These are phyloP conservation scores for Pseudonectria foliicola DNA, from an alignment of 2,329 filamentous ascomycete genomes.

Conservation along the genomic window DNA sequence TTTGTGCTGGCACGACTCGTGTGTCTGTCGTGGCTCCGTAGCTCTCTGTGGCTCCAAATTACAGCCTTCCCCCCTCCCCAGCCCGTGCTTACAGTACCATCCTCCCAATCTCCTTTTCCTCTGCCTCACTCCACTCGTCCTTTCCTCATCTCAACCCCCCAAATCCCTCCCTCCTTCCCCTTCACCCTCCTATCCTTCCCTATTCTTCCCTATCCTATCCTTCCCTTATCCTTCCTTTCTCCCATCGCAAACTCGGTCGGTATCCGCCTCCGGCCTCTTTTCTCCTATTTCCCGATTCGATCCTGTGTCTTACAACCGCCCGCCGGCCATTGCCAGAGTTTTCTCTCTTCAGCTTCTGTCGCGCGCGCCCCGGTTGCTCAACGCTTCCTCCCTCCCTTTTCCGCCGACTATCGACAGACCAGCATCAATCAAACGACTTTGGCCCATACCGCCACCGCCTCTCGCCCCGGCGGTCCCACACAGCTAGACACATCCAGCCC, in stretches of 20 bases:
- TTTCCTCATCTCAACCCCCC: conserved; percentile 15
- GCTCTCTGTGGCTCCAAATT: conserved; percentile 17
- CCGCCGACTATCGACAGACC: not conserved
- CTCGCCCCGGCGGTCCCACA: conserved; percentile 11
- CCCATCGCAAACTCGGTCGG: too few relatives aligned
- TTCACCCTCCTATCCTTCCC: conserved; percentile 5
- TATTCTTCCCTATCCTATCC: too few relatives aligned
- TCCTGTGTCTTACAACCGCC: too few relatives aligned
- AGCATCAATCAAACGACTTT: too few relatives aligned
- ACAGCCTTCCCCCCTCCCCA: conserved; percentile 20
- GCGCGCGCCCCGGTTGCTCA: too few relatives aligned
- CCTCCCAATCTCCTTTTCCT: conserved; percentile 21
- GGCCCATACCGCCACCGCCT: not conserved
- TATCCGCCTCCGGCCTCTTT: too few relatives aligned
- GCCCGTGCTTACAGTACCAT: conserved; percentile 20
- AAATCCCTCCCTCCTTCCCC: conserved; percentile 16
- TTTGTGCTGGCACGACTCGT: conserved; percentile 25
- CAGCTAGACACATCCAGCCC: conserved; percentile 6
- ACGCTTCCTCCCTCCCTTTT: too few relatives aligned
- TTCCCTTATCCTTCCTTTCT: too few relatives aligned
- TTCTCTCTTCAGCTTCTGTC: too few relatives aligned
- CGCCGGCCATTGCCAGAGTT: too few relatives aligned
- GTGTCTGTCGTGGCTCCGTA: conserved; percentile 21
- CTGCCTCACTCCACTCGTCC: conserved; percentile 22
- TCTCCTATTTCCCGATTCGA: too few relatives aligned